Conservation (phyloP, 495 filamentous ascomycete genomes). For the Bombardia bombarda region DNA sequence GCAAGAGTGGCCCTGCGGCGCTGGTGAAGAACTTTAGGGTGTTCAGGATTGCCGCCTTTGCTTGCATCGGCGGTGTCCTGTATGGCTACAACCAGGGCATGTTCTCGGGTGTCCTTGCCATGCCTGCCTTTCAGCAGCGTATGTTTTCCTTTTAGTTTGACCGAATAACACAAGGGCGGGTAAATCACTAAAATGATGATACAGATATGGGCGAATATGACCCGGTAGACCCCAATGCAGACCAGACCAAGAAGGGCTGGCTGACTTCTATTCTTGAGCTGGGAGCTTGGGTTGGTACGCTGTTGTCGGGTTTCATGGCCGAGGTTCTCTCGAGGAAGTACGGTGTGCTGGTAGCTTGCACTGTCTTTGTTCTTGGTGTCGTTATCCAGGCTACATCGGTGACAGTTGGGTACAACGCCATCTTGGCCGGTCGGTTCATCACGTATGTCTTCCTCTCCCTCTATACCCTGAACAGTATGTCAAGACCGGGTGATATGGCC, state of each 20-base stretch:
- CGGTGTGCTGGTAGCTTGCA: constrained; percentile 60
- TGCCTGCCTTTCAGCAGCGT: constrained; percentile 47
- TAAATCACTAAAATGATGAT: background rate
- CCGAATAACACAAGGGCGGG: too few species aligned
- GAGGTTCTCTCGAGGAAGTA: constrained; percentile 69
- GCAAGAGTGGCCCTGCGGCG: constrained; percentile 54
- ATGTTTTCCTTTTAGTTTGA: constrained; percentile 16
- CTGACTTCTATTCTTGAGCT: constrained; percentile 74
- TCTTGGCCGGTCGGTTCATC: constrained; percentile 69
- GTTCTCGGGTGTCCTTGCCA: constrained; percentile 63
- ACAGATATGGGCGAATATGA: constrained; percentile 59
- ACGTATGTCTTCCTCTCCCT: constrained; percentile 32
- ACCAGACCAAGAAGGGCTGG: constrained; percentile 67
- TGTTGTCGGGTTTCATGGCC: constrained; percentile 67
- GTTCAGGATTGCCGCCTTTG: constrained; percentile 66
- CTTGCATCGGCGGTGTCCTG: constrained; percentile 65
- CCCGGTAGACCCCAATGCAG: constrained; percentile 29
- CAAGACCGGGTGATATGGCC: background rate
- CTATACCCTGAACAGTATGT: background rate
- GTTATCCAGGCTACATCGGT: constrained; percentile 62
- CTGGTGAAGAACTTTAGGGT: constrained; percentile 62
- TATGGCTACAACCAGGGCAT: constrained; percentile 74
- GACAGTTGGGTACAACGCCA: constrained; percentile 43
- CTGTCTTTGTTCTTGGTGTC: constrained; percentile 73
- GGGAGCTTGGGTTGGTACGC: constrained; percentile 72